These are phyloP conservation scores for Geranium rotundifolium DNA, from an alignment of 345 rosid species.

Conservation along the genomic window DNA sequence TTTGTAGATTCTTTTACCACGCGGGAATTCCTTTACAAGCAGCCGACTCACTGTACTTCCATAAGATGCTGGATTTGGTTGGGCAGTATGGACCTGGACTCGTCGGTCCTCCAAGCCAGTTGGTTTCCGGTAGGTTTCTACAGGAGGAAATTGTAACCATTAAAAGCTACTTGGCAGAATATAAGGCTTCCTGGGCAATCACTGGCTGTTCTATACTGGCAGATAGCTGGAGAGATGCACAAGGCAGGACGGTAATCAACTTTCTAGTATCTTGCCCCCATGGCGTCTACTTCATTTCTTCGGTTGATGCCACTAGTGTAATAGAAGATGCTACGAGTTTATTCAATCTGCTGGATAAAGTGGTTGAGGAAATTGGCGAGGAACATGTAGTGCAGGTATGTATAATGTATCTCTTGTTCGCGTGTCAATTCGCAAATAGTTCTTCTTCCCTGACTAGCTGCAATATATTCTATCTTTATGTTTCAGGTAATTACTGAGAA, in stretches of 20 bases:
- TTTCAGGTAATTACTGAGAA: constrained; percentile 50
- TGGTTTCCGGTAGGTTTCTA: constrained; percentile 38
- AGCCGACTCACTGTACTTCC: constrained; percentile 47
- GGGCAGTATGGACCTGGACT: constrained; percentile 44
- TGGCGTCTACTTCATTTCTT: constrained; percentile 52
- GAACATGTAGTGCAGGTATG: constrained; percentile 67
- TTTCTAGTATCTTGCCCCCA: constrained; percentile 53
- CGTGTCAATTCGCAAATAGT: neutral
- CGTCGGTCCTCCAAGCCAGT: constrained; percentile 28
- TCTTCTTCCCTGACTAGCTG: constrained; percentile 6
- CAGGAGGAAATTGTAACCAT: constrained; percentile 37
- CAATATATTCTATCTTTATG: neutral
- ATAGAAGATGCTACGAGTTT: constrained; percentile 41
- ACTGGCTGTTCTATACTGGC: constrained; percentile 54
- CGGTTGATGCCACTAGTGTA: constrained; percentile 49
- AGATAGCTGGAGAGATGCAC: constrained; percentile 57
- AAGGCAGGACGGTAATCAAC: constrained; percentile 46
- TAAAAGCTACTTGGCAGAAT: constrained; percentile 26
- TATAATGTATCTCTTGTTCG: constrained; percentile 4
- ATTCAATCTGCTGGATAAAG: constrained; percentile 47
- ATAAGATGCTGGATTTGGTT: constrained; percentile 49
- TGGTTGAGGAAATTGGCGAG: constrained; percentile 71
- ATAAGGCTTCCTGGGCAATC: constrained; percentile 36
- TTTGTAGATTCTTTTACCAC: constrained; percentile 48
- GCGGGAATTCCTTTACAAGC: constrained; percentile 49